A percentile compares a stretch with the other conserved stretches of the same genome.
Conservation (phyloP, 768 basidiomycete species). For the Suillus variegatus region DNA sequence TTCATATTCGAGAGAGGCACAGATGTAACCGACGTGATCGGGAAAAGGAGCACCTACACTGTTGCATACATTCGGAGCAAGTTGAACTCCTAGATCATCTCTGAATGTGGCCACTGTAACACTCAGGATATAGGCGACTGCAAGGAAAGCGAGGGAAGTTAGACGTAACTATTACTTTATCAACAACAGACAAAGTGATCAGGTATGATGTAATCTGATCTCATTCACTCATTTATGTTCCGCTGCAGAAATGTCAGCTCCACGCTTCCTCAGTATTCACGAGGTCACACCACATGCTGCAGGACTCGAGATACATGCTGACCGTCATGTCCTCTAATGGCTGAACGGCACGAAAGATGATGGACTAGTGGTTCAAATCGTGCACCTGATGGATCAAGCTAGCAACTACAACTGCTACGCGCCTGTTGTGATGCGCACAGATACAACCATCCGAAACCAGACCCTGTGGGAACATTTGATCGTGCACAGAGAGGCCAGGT, state of each 20-base stretch:
- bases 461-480: slow-evolving; percentile 7
- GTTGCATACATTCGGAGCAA: background rate
- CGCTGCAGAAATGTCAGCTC: background rate
- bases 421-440: slow-evolving; percentile 5
- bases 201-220: background rate
- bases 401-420: slow-evolving; percentile 11
- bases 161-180: no score
- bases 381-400: slow-evolving; percentile 9
- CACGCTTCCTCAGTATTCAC: background rate
- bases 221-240: background rate
- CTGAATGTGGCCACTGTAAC: background rate
- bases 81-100: background rate
- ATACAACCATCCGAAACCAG: background rate
- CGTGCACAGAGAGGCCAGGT: slow-evolving; percentile 13
- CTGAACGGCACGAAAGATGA: background rate
- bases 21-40: background rate
- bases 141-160: background rate
- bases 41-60: background rate
- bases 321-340: slow-evolving; percentile 8
- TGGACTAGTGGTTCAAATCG: slow-evolving; percentile 1
- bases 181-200: background rate
- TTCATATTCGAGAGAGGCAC: background rate
- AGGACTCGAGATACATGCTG: background rate
- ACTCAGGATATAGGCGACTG: background rate
- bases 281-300: slow-evolving; percentile 21